Evolutionary conservation across 2,329 filamentous ascomycete genomes (phyloP), one percentile per base, ranked within the genome.

Genomic region (Penicillium sp.): DNA sequence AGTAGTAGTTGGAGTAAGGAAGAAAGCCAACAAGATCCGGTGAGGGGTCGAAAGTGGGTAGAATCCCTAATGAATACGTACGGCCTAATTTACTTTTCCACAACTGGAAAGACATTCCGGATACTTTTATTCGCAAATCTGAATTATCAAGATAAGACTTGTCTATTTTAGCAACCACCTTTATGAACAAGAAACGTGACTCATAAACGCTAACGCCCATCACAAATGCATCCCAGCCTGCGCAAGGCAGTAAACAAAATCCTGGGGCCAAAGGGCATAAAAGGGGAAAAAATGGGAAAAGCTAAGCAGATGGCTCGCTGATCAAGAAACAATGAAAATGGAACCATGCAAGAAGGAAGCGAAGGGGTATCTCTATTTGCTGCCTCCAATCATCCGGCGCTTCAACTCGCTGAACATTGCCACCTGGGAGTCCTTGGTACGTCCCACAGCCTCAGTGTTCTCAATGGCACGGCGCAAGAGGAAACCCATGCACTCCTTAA

Each of bases 401-500:
- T 69, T 70, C 56, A 75, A 39, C 52, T 75, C 73, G 8, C 46
- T 55, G 45, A 70, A 63, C 73, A 75, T 75, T 1, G 73, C 73
- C 14, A 71, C 55, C 65, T 73, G 72, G 13, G 73, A 75, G 48
- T 75, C 66, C 65, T 75, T 75, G 1, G 84, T 86, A 54, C 85
- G 72, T 19, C 77, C 73, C 45, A 84, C 82, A 5, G 85, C 84
- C 74, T 87, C 85, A 63, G 82, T 83, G 69, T 93, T 93, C 80
- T 93, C 90, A 47, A 91, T 81, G 22, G 88, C 87, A 19, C 89
- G 81, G 41, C 89, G 78, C 33, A 90, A 76, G 47, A 79, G 62
- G 64, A 85, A 87, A 60, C 84, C 83, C 72, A 87, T 76, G 65
- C 84, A 86, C 69, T 87, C 82, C 56, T 78, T 77, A 56, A 84